Conservation (phyloP, 1,284 basidiomycete genomes). For the Apiotrichum mycotoxinovorans region DNA sequence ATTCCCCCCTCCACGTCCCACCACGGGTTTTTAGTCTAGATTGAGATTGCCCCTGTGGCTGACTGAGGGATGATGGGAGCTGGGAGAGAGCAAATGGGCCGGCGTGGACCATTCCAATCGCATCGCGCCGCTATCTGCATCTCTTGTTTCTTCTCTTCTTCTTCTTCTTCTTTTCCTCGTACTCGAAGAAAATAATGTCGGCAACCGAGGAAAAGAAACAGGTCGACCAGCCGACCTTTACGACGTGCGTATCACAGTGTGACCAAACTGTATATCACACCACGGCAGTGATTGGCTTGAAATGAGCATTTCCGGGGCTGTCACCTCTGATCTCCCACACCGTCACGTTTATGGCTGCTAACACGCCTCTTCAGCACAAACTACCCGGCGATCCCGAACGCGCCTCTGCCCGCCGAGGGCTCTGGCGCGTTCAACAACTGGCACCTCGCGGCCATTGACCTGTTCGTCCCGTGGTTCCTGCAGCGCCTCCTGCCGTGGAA, state of each 20-base stretch:
- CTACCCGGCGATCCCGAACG: slow-evolving; percentile 57
- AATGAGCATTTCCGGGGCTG: too few relatives aligned
- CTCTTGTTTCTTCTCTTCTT: not conserved
- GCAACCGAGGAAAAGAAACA: not conserved
- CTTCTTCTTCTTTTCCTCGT: not conserved
- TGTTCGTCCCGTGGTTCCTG: slow-evolving; percentile 74
- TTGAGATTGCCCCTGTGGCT: too few relatives aligned
- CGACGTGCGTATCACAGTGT: slow-evolving; percentile 2
- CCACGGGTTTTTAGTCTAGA: too few relatives aligned
- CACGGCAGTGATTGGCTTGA: not conserved
- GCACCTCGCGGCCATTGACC: slow-evolving; percentile 71
- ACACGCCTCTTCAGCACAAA: slow-evolving; percentile 25
- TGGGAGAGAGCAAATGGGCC: too few relatives aligned
- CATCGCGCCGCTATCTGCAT: too few relatives aligned
- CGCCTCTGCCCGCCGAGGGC: slow-evolving; percentile 83
- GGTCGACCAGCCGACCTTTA: slow-evolving; percentile 1
- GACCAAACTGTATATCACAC: not conserved
- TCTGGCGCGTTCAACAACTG: slow-evolving; percentile 76
- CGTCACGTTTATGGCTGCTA: not conserved
- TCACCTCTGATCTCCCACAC: too few relatives aligned
- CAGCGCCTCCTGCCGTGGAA: slow-evolving; percentile 67
- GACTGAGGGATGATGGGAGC: too few relatives aligned
- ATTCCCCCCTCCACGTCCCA: too few relatives aligned
- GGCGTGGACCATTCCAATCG: too few relatives aligned
- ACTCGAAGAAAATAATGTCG: slow-evolving; percentile 1